Evolutionary conservation across 495 filamentous ascomycete genomes (phyloP).

Genomic region (Lasiosphaeris hirsuta): DNA sequence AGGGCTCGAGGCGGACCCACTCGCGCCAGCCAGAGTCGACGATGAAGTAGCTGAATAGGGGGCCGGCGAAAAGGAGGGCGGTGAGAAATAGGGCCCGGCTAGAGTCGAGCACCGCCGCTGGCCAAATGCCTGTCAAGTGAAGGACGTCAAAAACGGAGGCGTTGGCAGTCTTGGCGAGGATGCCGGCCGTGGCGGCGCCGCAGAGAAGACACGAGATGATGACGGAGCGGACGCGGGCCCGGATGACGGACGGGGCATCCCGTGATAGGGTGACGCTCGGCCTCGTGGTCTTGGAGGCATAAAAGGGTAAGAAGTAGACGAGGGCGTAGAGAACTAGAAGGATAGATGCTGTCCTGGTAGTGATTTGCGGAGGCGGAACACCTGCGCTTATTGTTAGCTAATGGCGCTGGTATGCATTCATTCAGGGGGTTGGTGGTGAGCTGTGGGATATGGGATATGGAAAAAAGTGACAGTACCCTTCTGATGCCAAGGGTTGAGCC

Average conservation of each 20-base stretch:
- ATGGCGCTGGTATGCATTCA: conserved; percentile 5
- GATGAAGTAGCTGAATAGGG: conserved; percentile 72
- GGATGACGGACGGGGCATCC: conserved; percentile 87
- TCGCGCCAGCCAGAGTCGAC: conserved; percentile 67
- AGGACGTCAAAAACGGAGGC: conserved; percentile 49
- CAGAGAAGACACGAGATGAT: conserved; percentile 63
- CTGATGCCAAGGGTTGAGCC: conserved; percentile 29
- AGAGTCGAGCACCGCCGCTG: conserved; percentile 61
- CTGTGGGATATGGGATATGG: neutral
- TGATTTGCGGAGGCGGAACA: conserved; percentile 24
- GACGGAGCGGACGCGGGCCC: conserved; percentile 77
- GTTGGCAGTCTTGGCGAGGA: conserved; percentile 42
- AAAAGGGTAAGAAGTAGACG: conserved; percentile 88
- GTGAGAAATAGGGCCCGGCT: conserved; percentile 60
- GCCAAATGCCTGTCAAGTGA: conserved; percentile 72
- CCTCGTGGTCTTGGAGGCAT: conserved; percentile 72
- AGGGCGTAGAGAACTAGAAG: conserved; percentile 69
- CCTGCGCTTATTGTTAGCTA: conserved; percentile 7
- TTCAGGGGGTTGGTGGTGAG: neutral
- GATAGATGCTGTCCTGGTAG: conserved; percentile 17
- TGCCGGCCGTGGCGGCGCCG: conserved; percentile 56
- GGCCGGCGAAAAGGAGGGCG: conserved; percentile 76
- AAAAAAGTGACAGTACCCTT: conserved; percentile 17
- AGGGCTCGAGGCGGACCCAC: conserved; percentile 49
- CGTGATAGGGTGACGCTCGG: conserved; percentile 78